phyloP scores from a whole-genome alignment of 1,284 basidiomycete species.

The Hemileia vastatrix region DNA sequence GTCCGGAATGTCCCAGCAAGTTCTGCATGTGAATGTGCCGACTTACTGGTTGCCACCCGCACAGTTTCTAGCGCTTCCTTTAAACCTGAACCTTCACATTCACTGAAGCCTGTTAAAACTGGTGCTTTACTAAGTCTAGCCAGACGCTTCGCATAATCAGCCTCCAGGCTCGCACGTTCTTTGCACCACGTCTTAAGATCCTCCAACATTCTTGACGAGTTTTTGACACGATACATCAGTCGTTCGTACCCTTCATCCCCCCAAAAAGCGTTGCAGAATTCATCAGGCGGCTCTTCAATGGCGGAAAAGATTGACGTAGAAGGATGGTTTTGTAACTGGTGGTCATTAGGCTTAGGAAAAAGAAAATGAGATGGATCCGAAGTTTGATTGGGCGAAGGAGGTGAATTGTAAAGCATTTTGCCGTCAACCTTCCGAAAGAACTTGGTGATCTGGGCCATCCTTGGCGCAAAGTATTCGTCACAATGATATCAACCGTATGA shows the following conservation, averaged over 20 bases:
- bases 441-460: too few relatives aligned
- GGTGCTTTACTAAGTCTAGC: constrained; percentile 64
- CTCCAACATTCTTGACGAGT: constrained; percentile 11
- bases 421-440: too few relatives aligned
- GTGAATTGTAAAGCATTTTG: too few relatives aligned
- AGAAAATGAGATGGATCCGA: too few relatives aligned
- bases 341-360: too few relatives aligned
- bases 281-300: too few relatives aligned
- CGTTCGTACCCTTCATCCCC: constrained; percentile 22
- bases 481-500: too few relatives aligned
- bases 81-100: constrained; percentile 14
- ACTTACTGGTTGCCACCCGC: constrained; percentile 7
- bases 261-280: constrained; percentile 23
- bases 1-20: constrained; percentile 65
- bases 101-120: constrained; percentile 47
- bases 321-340: too few relatives aligned
- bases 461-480: too few relatives aligned
- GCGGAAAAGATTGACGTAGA: too few relatives aligned
- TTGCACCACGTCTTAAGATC: constrained; percentile 21
- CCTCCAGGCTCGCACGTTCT: constrained; percentile 55
- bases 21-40: constrained; percentile 43
- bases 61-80: constrained; percentile 5
- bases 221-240: constrained; percentile 5
- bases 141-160: constrained; percentile 85
- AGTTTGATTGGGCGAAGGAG: too few relatives aligned